Conservation (phyloP, 1,139 yeast species). For the Barnettozyma hawaiiensis region DNA sequence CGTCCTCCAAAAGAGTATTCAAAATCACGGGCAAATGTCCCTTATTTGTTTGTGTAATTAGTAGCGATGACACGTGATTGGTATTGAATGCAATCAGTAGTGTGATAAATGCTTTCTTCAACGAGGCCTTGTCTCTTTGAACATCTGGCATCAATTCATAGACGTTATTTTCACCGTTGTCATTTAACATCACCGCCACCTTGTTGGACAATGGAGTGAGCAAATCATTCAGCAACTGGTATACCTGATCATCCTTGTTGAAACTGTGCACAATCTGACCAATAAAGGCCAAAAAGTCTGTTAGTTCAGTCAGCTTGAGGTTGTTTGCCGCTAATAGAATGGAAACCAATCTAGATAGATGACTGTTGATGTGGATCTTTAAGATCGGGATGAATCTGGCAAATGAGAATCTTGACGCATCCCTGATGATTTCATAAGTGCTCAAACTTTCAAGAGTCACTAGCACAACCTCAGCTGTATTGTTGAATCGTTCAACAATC, state of each 20-base stretch:
- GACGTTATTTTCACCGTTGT: constrained; percentile 36
- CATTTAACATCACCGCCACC: constrained; percentile 50
- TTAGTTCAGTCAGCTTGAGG: constrained; percentile 58
- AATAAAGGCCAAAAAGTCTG: constrained; percentile 77
- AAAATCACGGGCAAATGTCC: constrained; percentile 58
- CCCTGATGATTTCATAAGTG: constrained; percentile 66
- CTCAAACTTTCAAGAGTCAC: constrained; percentile 77
- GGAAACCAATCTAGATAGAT: constrained; percentile 68
- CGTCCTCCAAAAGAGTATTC: constrained; percentile 59
- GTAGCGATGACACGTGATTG: constrained; percentile 74
- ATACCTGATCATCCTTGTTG: constrained; percentile 60
- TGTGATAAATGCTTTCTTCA: constrained; percentile 66
- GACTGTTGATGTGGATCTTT: constrained; percentile 46
- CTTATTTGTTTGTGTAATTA: constrained; percentile 63
- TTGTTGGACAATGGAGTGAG: constrained; percentile 69
- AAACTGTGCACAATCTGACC: constrained; percentile 85
- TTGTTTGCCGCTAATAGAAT: constrained; percentile 65
- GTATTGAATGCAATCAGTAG: constrained; percentile 64
- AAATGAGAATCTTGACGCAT: constrained; percentile 80
- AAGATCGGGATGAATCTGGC: constrained; percentile 80
- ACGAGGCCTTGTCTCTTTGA: constrained; percentile 51
- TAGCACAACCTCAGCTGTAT: constrained; percentile 76
- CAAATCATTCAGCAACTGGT: constrained; percentile 66
- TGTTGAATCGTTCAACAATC: constrained; percentile 50
- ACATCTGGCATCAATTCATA: constrained; percentile 40